Percentiles rank a stretch among this genome's conserved stretches.
Evolutionary conservation across 2,329 filamentous ascomycete genomes (phyloP).

Genomic region (Teratosphaeria zuluensis): DNA sequence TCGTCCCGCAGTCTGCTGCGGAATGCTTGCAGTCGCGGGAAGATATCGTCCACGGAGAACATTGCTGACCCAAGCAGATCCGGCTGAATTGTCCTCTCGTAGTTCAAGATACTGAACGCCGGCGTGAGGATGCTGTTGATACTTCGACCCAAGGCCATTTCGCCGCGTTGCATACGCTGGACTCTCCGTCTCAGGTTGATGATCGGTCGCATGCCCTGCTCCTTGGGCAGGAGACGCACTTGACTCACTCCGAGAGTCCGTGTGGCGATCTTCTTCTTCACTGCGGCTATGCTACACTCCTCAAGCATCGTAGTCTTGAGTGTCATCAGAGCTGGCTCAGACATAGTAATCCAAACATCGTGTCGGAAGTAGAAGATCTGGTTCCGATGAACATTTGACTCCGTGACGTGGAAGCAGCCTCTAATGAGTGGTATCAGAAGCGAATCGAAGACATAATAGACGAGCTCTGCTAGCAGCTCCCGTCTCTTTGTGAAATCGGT

Average conservation of each 20-base stretch:
- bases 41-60: slow-evolving; percentile 73
- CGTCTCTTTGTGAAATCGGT: slow-evolving; percentile 66
- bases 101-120: slow-evolving; percentile 64
- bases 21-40: slow-evolving; percentile 62
- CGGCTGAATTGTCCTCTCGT: slow-evolving; percentile 54
- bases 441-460: slow-evolving; percentile 92
- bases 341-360: slow-evolving; percentile 73
- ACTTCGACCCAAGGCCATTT: slow-evolving; percentile 48
- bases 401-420: slow-evolving; percentile 87
- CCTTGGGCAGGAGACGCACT: slow-evolving; percentile 75
- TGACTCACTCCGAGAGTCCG: slow-evolving; percentile 66
- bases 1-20: slow-evolving; percentile 40
- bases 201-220: slow-evolving; percentile 66
- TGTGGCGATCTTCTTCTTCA: slow-evolving; percentile 48
- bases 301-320: slow-evolving; percentile 70
- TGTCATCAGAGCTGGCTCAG: slow-evolving; percentile 58
- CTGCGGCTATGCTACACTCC: slow-evolving; percentile 53
- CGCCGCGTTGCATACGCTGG: slow-evolving; percentile 43
- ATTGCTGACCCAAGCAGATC: slow-evolving; percentile 65
- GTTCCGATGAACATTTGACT: slow-evolving; percentile 71
- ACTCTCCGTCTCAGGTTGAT: slow-evolving; percentile 68
- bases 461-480: slow-evolving; percentile 72
- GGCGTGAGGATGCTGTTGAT: slow-evolving; percentile 65
- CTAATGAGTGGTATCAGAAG: slow-evolving; percentile 78
- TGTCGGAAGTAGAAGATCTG: slow-evolving; percentile 89